phyloP scores from a whole-genome alignment of 2,329 filamentous ascomycete genomes.

The Magnaporthiopsis poae region DNA sequence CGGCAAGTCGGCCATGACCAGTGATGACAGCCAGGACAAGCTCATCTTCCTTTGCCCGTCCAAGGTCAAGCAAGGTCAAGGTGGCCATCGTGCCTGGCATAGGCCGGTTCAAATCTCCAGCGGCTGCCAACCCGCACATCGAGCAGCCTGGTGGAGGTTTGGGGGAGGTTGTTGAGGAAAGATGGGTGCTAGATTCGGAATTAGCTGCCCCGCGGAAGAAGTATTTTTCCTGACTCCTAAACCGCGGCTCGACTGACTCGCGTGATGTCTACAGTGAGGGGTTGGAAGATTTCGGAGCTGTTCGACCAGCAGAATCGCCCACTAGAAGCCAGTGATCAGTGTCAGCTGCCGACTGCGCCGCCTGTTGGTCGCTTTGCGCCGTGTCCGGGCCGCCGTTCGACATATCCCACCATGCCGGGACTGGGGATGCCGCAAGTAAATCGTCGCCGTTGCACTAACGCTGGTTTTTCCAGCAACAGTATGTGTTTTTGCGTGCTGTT shows the following conservation, averaged over 20 bases:
- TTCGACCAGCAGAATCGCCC: no score
- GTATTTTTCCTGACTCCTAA: constrained; percentile 3
- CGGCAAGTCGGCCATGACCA: not conserved
- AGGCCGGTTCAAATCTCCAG: constrained; percentile 57
- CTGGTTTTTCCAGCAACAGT: no score
- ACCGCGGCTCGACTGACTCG: constrained; percentile 12
- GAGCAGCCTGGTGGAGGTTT: constrained; percentile 34
- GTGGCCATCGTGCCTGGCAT: constrained; percentile 46
- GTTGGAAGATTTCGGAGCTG: no score
- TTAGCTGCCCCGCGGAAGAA: no score
- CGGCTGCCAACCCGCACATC: constrained; percentile 52
- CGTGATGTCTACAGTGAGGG: not conserved
- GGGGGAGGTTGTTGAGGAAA: constrained; percentile 50
- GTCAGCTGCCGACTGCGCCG: no score
- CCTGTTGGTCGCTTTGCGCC: no score
- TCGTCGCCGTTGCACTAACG: no score
- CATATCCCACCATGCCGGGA: no score
- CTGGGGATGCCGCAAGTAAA: no score
- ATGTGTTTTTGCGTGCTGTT: no score
- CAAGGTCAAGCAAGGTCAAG: constrained; percentile 39
- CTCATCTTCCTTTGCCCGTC: constrained; percentile 39
- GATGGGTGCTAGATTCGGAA: constrained; percentile 52
- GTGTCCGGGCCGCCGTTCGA: no score
- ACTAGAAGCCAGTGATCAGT: no score
- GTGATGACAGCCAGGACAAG: constrained; percentile 15